phyloP scores from a whole-genome alignment of 164 flowering plant genomes.

The Tinospora cordifolia region DNA sequence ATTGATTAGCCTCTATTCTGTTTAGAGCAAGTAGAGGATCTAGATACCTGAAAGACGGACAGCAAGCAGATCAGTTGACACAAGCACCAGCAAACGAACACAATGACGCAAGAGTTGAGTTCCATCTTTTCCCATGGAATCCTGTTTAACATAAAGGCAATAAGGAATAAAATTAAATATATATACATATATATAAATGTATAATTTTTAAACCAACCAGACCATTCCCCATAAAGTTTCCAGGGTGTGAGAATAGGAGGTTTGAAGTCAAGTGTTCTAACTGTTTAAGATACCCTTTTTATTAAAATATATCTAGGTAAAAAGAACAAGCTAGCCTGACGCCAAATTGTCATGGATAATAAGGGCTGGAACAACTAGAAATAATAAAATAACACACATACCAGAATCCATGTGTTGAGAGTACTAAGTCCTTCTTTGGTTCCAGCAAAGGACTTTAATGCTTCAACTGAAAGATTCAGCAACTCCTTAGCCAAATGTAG shows the following conservation, averaged over 20 bases:
- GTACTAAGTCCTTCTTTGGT: constrained; percentile 72
- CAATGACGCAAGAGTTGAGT: constrained; percentile 98
- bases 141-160: constrained; percentile 37
- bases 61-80: constrained; percentile 81
- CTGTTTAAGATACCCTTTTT: background rate
- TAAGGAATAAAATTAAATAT: background rate
- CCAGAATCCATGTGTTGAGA: constrained; percentile 96
- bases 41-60: constrained; percentile 83
- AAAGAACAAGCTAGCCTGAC: background rate
- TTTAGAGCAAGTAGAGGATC: background rate
- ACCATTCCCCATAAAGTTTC: too few species aligned
- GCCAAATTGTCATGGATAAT: background rate
- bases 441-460: constrained; percentile 83
- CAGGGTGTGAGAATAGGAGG: too few species aligned
- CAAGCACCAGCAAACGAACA: constrained; percentile 88
- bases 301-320: background rate
- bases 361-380: background rate
- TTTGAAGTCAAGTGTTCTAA: too few species aligned
- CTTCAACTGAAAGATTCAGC: constrained; percentile 61
- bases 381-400: constrained; percentile 17
- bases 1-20: background rate
- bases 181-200: background rate
- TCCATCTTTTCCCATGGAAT: constrained; percentile 98
- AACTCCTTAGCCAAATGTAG: constrained; percentile 80
- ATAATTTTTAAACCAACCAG: too few species aligned